phyloP scores from a whole-genome alignment of 768 basidiomycete species.

The Rhizopogon salebrosus region DNA sequence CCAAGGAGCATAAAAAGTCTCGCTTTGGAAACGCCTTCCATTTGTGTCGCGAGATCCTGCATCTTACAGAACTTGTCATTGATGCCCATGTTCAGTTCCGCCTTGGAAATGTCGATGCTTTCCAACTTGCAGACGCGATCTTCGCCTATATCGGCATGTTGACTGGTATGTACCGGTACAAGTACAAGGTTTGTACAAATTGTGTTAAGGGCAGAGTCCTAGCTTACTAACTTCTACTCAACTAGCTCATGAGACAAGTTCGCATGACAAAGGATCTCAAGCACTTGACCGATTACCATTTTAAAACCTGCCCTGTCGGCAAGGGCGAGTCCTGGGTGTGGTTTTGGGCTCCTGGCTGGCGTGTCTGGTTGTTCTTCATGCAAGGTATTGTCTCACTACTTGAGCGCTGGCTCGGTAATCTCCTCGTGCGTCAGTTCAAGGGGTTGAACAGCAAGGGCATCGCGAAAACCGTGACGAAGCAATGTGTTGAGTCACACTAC shows the following conservation, averaged over 20 bases:
- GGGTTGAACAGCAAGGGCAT: conserved; percentile 95
- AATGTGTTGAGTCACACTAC: conserved; percentile 97
- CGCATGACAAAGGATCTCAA: conserved; percentile 99
- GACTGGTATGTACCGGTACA: conserved; percentile 99
- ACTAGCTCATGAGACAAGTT: conserved; percentile 94
- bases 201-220: neutral
- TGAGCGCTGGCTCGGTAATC: conserved; percentile 96
- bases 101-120: conserved; percentile 96
- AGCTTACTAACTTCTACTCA: conserved; percentile 4
- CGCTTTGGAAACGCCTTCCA: conserved; percentile 99
- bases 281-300: conserved; percentile 96
- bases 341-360: conserved; percentile 99
- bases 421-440: conserved; percentile 97
- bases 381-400: conserved; percentile 96
- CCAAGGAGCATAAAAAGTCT: conserved; percentile 99
- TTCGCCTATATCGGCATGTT: conserved; percentile 96
- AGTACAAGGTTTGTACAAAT: conserved; percentile 75
- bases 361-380: conserved; percentile 99
- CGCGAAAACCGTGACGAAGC: conserved; percentile 98
- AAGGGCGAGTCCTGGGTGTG: conserved; percentile 98
- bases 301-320: conserved; percentile 99
- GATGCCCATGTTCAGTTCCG: conserved; percentile 99
- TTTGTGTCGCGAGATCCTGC: conserved; percentile 94
- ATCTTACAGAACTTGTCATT: conserved; percentile 96
- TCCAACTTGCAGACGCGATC: conserved; percentile 97